Percentiles rank a stretch among this genome's conserved stretches.
Conservation (phyloP, 2,329 filamentous ascomycete genomes). For the Talaromyces pinophilus region DNA sequence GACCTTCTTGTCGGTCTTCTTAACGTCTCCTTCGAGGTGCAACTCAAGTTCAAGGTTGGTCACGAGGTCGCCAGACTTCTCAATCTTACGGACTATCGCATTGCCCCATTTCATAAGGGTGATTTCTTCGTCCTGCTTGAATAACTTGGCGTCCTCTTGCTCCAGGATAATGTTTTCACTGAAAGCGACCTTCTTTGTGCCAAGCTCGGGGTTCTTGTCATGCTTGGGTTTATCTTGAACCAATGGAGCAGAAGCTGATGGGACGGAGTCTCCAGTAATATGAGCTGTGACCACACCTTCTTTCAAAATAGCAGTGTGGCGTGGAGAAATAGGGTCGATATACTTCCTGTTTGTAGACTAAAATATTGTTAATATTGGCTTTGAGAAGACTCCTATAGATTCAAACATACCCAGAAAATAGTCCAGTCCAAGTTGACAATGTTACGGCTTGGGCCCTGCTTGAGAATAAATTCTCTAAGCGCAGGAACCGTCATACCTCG, state of each 20-base stretch:
- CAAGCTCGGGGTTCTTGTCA: conserved; percentile 82
- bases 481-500: conserved; percentile 53
- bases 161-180: conserved; percentile 76
- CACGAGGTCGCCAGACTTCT: conserved; percentile 56
- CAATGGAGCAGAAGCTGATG: conserved; percentile 63
- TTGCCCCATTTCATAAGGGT: conserved; percentile 95
- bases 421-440: conserved; percentile 54
- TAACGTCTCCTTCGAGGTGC: conserved; percentile 90
- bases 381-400: not conserved
- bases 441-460: conserved; percentile 52
- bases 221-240: conserved; percentile 81
- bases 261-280: conserved; percentile 66
- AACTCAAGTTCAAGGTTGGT: conserved; percentile 76
- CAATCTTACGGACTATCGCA: conserved; percentile 53
- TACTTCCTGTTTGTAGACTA: conserved; percentile 71
- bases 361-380: not conserved
- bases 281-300: conserved; percentile 71
- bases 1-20: conserved; percentile 93
- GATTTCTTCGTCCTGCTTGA: conserved; percentile 84
- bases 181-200: conserved; percentile 81
- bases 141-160: conserved; percentile 79
- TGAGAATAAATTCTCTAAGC: conserved; percentile 53
- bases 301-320: conserved; percentile 71
- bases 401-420: conserved; percentile 44
- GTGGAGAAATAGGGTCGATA: conserved; percentile 73